Base-by-base conservation (phyloP, 2,329 filamentous ascomycete species). In the Diaporthe helianthi region DNA sequence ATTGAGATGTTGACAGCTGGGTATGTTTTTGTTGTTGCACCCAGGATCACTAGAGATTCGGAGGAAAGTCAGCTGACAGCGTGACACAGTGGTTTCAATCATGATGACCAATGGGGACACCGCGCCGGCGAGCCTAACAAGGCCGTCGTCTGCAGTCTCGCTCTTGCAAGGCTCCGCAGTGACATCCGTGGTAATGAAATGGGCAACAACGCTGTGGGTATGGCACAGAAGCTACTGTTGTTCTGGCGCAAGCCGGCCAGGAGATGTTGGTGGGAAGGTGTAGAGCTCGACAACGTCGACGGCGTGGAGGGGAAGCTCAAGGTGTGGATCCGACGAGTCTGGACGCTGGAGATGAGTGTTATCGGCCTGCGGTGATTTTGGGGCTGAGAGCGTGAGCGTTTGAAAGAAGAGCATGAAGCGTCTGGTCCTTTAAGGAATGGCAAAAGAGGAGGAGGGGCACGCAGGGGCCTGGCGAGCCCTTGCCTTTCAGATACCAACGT, bases 1-100 rank as follows among this genome's bases (percentile, higher is more conserved):
- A 99, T 99, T 76, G 96, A 99, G 84, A 99, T 99, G 96, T 82
- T 99, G 81, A 99, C 96, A 67, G 96, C 96, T 78, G 96, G 95
- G 95, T 98, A 85, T 82, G 91, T 84, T 33, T 54, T 49, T 52
- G 67, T 29, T 46, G 36, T 61, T 31, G 51, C 26, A 38, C 17
- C 17, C 4, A 22, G 0, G 26, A 12, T 53, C 2, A 15, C 13
- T 61, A 38, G 22, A 51, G 38, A 38, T 64, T 24, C 31, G 31
- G n/a, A 36, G 31, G 29, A 33, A 47, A n/a, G 10, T 29, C 24
- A 13, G 33, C 65, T 74, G 74, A 74, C 33, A 26, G 61, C 19
- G 71, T 68, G 36, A 71, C 46, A 55, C 74, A 98, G 96, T 74
- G 96, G 96, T 46, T 99, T 99, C 83, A 94, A 98, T 78, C 93